Evolutionary conservation across 23 red algal species (phyloP).

Genomic region (Gracilaria domingensis): DNA sequence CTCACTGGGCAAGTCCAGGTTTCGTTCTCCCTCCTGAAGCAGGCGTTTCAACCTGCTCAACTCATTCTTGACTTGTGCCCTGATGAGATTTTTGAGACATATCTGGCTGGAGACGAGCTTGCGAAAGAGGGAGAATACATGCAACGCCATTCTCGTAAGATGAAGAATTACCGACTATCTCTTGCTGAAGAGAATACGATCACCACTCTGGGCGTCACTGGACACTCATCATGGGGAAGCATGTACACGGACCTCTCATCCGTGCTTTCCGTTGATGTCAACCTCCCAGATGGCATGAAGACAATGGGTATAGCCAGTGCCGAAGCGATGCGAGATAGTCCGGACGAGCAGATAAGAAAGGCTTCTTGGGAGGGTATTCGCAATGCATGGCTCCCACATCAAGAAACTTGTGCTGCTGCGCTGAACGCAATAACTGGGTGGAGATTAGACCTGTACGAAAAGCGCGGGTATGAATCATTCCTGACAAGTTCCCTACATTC

Average conservation of each 20-base stretch:
- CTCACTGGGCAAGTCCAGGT: constrained; percentile 48
- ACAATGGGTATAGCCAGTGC: constrained; percentile 78
- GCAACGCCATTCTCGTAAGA: constrained; percentile 54
- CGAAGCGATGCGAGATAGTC: constrained; percentile 67
- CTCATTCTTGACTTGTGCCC: constrained; percentile 75
- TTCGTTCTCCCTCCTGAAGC: constrained; percentile 16
- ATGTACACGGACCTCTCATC: constrained; percentile 75
- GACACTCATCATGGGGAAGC: constrained; percentile 76
- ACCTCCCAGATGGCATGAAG: constrained; percentile 46
- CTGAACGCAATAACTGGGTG: constrained; percentile 80
- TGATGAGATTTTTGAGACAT: constrained; percentile 58
- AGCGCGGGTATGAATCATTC: constrained; percentile 59
- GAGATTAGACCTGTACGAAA: constrained; percentile 68
- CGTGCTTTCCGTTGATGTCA: constrained; percentile 54
- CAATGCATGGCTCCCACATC: constrained; percentile 78
- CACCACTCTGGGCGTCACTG: constrained; percentile 61
- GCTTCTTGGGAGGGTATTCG: constrained; percentile 77
- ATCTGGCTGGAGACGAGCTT: constrained; percentile 64
- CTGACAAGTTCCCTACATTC: constrained; percentile 70
- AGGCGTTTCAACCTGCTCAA: constrained; percentile 47
- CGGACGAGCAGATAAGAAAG: constrained; percentile 47
- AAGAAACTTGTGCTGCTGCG: constrained; percentile 72
- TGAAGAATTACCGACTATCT: constrained; percentile 61
- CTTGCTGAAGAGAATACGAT: constrained; percentile 83
- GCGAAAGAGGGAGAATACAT: constrained; percentile 51